phyloP scores from a whole-genome alignment of 352 stramenopile genomes.

The Pythium rhizo-oryzae region DNA sequence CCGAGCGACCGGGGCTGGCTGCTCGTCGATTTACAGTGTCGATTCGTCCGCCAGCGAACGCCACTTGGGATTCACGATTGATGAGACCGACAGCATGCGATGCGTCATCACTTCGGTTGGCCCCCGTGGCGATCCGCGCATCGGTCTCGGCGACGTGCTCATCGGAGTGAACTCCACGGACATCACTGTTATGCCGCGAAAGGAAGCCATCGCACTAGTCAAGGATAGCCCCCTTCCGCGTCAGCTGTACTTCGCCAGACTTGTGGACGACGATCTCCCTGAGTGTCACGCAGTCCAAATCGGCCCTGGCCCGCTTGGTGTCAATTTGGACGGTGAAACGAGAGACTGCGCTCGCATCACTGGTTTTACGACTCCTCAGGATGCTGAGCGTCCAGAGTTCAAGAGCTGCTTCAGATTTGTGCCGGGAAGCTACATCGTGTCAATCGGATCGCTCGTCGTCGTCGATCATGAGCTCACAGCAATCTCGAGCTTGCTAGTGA shows the following conservation, averaged over 20 bases:
- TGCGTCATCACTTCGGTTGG: constrained; percentile 40
- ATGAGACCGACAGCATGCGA: constrained; percentile 41
- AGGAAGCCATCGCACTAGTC: constrained; percentile 34
- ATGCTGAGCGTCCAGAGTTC: constrained; percentile 45
- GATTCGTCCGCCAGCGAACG: constrained; percentile 27
- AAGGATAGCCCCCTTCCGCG: constrained; percentile 35
- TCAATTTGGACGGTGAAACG: constrained; percentile 48
- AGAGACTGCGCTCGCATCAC: constrained; percentile 40
- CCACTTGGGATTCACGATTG: constrained; percentile 34
- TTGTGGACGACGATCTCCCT: constrained; percentile 20
- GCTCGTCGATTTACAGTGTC: constrained; percentile 35
- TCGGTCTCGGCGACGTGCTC: constrained; percentile 43
- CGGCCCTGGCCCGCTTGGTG: constrained; percentile 44
- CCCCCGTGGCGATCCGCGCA: constrained; percentile 17
- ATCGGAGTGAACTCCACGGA: constrained; percentile 50
- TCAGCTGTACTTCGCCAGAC: constrained; percentile 43
- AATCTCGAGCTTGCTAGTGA: constrained; percentile 45
- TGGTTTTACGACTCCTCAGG: constrained; percentile 43
- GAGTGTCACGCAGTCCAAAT: constrained; percentile 51
- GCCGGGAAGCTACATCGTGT: constrained; percentile 54
- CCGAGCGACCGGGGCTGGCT: constrained; percentile 31
- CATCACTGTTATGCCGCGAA: constrained; percentile 38
- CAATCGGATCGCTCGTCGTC: constrained; percentile 68
- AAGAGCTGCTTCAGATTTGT: constrained; percentile 39
- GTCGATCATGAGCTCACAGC: constrained; percentile 45